phyloP scores from a whole-genome alignment of 2,329 filamentous ascomycete species.

The Salinomyces thailandicus region DNA sequence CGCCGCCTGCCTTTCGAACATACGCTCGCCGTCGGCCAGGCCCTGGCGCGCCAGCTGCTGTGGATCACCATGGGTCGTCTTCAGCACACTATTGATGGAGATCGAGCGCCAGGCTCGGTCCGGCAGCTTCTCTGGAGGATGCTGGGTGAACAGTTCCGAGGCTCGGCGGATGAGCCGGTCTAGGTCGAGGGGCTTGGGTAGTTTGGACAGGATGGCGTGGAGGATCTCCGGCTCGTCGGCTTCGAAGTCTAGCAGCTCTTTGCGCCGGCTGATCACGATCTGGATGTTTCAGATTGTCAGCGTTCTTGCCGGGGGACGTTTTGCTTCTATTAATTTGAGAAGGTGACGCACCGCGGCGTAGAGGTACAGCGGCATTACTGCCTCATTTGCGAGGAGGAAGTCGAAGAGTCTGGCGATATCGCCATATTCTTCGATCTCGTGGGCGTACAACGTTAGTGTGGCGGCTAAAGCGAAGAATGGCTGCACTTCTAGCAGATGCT shows the following conservation, averaged over 20 bases:
- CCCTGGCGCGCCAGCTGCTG: constrained; percentile 44
- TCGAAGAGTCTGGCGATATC: constrained; percentile 89
- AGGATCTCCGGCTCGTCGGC: constrained; percentile 84
- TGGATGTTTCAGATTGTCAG: constrained; percentile 25
- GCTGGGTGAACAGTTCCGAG: constrained; percentile 48
- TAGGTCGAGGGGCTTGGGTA: constrained; percentile 70
- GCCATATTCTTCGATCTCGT: constrained; percentile 82
- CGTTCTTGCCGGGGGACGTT: no score
- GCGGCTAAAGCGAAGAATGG: constrained; percentile 92
- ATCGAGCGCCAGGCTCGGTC: constrained; percentile 58
- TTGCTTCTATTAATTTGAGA: no score
- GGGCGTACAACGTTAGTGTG: constrained; percentile 89
- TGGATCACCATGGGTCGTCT: constrained; percentile 55
- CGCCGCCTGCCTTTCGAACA: constrained; percentile 60
- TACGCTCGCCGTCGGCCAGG: constrained; percentile 53
- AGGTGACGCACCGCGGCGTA: constrained; percentile 58
- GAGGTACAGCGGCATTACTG: constrained; percentile 81
- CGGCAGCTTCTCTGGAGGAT: constrained; percentile 63
- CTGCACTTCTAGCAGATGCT: constrained; percentile 48
- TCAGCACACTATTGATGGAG: constrained; percentile 68
- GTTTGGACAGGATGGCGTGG: constrained; percentile 74
- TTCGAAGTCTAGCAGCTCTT: constrained; percentile 77
- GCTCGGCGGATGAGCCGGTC: constrained; percentile 64
- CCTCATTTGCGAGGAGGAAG: constrained; percentile 74
- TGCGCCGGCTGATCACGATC: constrained; percentile 68